Evolutionary conservation across 202 grass and related monocot species (phyloP), one percentile per base, ranked within the genome.

Genomic region (Cymbopogon flexuosus): DNA sequence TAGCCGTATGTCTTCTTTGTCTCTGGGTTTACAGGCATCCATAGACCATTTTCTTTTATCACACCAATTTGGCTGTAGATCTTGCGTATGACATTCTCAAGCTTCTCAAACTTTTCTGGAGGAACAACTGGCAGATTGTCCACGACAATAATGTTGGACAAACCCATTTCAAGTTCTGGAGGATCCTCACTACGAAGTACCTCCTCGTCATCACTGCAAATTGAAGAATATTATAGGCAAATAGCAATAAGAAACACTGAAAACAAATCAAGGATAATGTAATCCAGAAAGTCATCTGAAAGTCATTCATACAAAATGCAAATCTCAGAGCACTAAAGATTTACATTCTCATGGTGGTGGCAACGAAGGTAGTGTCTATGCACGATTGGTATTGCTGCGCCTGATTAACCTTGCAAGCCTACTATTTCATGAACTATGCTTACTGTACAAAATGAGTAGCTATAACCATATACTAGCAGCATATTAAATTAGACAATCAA

Each of bases 21-120:
- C 11, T 93, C 89, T 39, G 80, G 77, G 73, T 93, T 82, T 23
- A 93, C 73, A 5, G 94, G 94, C 87, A 97, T 97, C 91, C 89
- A 91, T 68, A 97, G 73, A 22, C 94, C 94, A 37, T 75, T 90
- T 85, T 97, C 91, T 78, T 42, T 93, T 73, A 97, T 92, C 33
- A 42, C 65, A 4, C 94, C 94, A 77, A 89, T 88, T 73, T 97
- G 94, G 49, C 85, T 84, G 67, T 97, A 93, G 19, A 93, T 97
- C 77, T 93, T 97, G 19, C 80, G 87, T 31, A 97, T 45, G 1
- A 97, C 89, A 60, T 87, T 90, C 57, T 93, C 94, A 15, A 97
- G 82, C 87, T 97, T 97, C 23, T 93, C 89, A 80, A 90, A 93
- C 60, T 97, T 97, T 57, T 92, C 89, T 3, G 89, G 91, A 10